Conservation (phyloP, 2,329 filamentous ascomycete genomes). For the Colletotrichum camelliae region DNA sequence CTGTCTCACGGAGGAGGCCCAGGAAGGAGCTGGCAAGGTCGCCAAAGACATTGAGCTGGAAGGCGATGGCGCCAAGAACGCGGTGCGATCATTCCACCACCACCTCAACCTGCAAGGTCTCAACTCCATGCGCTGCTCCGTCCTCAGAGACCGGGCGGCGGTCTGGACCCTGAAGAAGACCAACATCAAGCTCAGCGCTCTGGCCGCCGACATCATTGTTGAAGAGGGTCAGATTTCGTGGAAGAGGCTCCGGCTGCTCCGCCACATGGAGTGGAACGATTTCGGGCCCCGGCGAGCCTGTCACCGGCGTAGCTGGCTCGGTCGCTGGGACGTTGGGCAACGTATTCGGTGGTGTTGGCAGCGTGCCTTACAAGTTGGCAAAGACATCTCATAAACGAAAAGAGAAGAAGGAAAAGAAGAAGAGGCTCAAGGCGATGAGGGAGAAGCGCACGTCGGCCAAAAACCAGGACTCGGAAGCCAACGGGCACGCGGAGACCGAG, state of each 20-base stretch:
- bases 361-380: slow-evolving; percentile 66
- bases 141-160: slow-evolving; percentile 67
- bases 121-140: slow-evolving; percentile 68
- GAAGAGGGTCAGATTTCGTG: slow-evolving; percentile 66
- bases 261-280: slow-evolving; percentile 78
- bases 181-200: slow-evolving; percentile 62
- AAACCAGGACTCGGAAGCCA: background rate
- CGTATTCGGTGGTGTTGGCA: slow-evolving; percentile 66
- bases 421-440: slow-evolving; percentile 42
- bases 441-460: slow-evolving; percentile 23
- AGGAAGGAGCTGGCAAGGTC: slow-evolving; percentile 61
- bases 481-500: slow-evolving; percentile 21
- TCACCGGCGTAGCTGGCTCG: slow-evolving; percentile 70
- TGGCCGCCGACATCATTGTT: slow-evolving; percentile 71
- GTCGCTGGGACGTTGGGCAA: slow-evolving; percentile 63
- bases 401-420: slow-evolving; percentile 54
- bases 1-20: slow-evolving; percentile 67
- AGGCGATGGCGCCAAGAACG: slow-evolving; percentile 74
- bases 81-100: slow-evolving; percentile 70
- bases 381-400: slow-evolving; percentile 62
- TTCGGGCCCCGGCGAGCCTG: slow-evolving; percentile 77
- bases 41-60: slow-evolving; percentile 65
- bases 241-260: slow-evolving; percentile 66
- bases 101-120: slow-evolving; percentile 58
- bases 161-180: slow-evolving; percentile 71